Percentiles rank a stretch among this genome's conserved stretches.
Conservation (phyloP, 1,139 yeast species). For the Tardiomyces blankii region DNA sequence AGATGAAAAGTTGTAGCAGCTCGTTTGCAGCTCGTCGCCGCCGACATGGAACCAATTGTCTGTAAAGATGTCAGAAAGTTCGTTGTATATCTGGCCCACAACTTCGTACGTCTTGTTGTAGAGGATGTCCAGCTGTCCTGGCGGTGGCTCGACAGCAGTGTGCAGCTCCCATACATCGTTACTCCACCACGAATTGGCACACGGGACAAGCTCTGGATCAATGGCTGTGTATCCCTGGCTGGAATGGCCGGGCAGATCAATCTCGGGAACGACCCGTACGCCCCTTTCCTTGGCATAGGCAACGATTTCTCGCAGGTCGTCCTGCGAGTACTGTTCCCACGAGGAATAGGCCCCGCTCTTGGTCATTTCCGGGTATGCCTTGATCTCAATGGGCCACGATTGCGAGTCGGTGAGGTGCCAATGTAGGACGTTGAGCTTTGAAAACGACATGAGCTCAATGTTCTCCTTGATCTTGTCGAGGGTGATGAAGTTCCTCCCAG, state of each 20-base stretch:
- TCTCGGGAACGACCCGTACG: constrained; percentile 36
- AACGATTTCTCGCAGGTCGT: constrained; percentile 27
- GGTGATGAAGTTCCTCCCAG: constrained; percentile 33
- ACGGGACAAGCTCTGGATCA: constrained; percentile 27
- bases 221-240: constrained; percentile 35
- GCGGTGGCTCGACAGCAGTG: constrained; percentile 35
- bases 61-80: constrained; percentile 27
- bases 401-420: constrained; percentile 39
- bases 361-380: constrained; percentile 32
- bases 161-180: constrained; percentile 13
- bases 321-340: constrained; percentile 27
- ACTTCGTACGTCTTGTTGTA: constrained; percentile 30
- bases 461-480: constrained; percentile 28
- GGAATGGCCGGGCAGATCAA: constrained; percentile 41
- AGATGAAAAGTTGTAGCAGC: constrained; percentile 30
- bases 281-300: constrained; percentile 32
- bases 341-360: constrained; percentile 32
- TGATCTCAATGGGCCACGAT: constrained; percentile 36
- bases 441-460: constrained; percentile 34
- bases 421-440: constrained; percentile 36
- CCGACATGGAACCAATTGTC: constrained; percentile 39
- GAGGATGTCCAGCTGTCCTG: constrained; percentile 36
- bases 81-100: constrained; percentile 30
- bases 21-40: constrained; percentile 32
- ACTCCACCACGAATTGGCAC: constrained; percentile 15